These are phyloP conservation scores for Holtermannia corniformis DNA, from an alignment of 768 basidiomycete genomes.

Conservation along the genomic window DNA sequence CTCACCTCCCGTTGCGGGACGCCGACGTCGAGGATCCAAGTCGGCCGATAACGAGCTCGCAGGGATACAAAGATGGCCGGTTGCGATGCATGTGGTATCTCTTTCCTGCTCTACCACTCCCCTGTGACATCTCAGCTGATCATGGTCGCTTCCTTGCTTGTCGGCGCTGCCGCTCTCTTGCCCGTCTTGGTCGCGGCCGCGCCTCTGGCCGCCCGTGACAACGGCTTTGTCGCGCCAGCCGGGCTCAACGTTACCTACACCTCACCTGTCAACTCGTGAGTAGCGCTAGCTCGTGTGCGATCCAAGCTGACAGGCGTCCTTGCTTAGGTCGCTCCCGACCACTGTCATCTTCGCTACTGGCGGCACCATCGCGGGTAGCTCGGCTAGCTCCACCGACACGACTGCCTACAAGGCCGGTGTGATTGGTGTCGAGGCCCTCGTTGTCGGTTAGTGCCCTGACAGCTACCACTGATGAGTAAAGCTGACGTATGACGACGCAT, in stretches of 20 bases:
- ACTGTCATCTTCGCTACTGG: slow-evolving; percentile 22
- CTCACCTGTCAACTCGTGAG: neutral
- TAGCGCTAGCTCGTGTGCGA: neutral
- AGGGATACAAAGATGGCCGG: too few relatives aligned
- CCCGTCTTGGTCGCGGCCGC: neutral
- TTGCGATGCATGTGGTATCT: too few relatives aligned
- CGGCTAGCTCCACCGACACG: slow-evolving; percentile 8
- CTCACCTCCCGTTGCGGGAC: too few relatives aligned
- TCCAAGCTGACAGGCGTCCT: neutral
- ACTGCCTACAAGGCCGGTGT: slow-evolving; percentile 13
- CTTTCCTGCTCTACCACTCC: too few relatives aligned
- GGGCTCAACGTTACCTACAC: neutral
- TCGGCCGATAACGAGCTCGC: too few relatives aligned
- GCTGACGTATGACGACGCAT: neutral
- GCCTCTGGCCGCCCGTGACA: neutral
- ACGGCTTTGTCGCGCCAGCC: neutral
- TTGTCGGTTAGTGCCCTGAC: slow-evolving; percentile 3
- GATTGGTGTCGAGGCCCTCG: slow-evolving; percentile 10
- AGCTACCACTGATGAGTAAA: too few relatives aligned
- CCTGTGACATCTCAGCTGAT: too few relatives aligned
- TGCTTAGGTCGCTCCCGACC: slow-evolving; percentile 12
- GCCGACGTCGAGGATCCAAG: too few relatives aligned
- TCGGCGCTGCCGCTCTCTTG: neutral
- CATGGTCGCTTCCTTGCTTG: neutral
- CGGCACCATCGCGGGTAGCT: slow-evolving; percentile 18